Evolutionary conservation across 345 rosid species (phyloP).

Genomic region (Dipteronia sinensis): DNA sequence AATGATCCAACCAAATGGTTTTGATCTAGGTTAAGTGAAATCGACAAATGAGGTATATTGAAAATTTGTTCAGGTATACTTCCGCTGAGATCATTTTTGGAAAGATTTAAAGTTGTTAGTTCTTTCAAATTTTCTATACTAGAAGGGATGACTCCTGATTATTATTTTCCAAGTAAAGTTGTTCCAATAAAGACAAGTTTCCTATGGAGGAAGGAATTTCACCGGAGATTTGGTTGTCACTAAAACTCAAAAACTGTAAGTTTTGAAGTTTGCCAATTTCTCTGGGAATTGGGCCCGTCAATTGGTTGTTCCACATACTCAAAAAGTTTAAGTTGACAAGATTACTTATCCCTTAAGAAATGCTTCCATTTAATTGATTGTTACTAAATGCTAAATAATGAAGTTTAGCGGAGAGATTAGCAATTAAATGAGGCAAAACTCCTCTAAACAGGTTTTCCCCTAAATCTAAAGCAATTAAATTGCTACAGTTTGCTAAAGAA

Average conservation of each 20-base stretch:
- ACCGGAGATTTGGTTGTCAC: constrained; percentile 9
- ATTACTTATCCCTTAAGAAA: constrained; percentile 24
- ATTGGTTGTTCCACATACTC: not conserved
- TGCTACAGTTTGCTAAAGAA: constrained; percentile 21
- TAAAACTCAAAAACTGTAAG: not conserved
- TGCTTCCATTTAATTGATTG: constrained; percentile 18
- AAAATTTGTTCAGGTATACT: constrained; percentile 17
- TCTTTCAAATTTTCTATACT: constrained; percentile 10
- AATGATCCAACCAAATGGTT: constrained; percentile 12
- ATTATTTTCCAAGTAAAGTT: constrained; percentile 15
- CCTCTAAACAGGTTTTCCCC: constrained; percentile 15
- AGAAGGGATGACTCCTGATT: constrained; percentile 28
- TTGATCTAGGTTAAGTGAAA: constrained; percentile 1
- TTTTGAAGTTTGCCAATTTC: constrained; percentile 21
- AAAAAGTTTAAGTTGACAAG: constrained; percentile 15
- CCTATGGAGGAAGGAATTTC: constrained; percentile 20
- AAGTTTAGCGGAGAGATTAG: constrained; percentile 24
- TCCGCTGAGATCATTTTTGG: constrained; percentile 16
- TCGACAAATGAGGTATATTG: not conserved
- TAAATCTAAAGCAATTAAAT: not conserved
- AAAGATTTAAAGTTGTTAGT: not conserved
- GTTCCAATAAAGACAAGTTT: constrained; percentile 10
- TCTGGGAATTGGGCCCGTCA: constrained; percentile 21
- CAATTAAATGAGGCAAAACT: constrained; percentile 8
- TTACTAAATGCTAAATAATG: rapidly evolving